phyloP scores from a whole-genome alignment of 768 basidiomycete species.

The Termitomyces bulborhizus region DNA sequence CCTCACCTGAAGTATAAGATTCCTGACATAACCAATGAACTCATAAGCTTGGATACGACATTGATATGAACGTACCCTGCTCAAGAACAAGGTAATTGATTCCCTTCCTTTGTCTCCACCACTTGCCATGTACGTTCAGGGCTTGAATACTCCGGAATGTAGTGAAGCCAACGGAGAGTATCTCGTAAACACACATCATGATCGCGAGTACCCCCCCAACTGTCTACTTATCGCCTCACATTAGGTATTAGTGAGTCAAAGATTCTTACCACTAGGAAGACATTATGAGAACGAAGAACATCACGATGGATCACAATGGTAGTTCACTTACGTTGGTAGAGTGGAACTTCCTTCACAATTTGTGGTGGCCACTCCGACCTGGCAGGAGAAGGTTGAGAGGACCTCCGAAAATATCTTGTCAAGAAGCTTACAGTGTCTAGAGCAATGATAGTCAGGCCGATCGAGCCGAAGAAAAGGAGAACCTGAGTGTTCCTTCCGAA shows the following conservation, averaged over 20 bases:
- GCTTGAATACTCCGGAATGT: slow-evolving; percentile 1
- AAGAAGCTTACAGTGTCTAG: background rate
- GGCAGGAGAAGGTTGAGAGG: background rate
- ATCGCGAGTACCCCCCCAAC: background rate
- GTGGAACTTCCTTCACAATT: background rate
- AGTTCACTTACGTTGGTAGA: background rate
- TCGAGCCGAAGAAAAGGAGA: background rate
- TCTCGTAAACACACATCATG: background rate
- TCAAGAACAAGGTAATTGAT: background rate
- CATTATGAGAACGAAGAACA: too few relatives aligned
- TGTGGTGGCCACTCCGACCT: background rate
- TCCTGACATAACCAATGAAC: background rate
- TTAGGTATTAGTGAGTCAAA: background rate
- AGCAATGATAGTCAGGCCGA: background rate
- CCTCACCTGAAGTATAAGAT: background rate
- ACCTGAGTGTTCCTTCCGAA: background rate
- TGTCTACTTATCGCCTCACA: background rate
- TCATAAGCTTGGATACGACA: too few relatives aligned
- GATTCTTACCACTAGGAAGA: background rate
- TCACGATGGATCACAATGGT: too few relatives aligned
- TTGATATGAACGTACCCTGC: background rate
- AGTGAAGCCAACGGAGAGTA: background rate
- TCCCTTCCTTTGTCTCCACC: background rate
- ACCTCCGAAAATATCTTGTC: background rate
- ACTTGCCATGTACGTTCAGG: background rate